Conservation (phyloP, 495 filamentous ascomycete genomes). For the Aspergillus ostianus region DNA sequence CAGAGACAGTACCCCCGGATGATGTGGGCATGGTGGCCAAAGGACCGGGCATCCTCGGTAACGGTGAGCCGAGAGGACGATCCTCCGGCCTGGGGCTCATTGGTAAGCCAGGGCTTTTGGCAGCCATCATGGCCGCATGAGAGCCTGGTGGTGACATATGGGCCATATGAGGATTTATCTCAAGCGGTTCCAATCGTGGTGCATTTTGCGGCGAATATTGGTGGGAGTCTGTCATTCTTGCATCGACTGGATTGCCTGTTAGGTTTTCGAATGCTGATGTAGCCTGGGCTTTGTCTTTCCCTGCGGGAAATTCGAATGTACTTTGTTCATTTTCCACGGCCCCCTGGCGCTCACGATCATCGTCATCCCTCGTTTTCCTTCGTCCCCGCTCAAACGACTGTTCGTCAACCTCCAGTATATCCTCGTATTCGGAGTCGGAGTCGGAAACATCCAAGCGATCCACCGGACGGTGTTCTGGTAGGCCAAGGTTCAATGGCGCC, state of each 20-base stretch:
- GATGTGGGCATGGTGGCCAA: slow-evolving; percentile 66
- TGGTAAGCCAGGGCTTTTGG: slow-evolving; percentile 85
- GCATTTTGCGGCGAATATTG: neutral
- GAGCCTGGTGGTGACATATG: slow-evolving; percentile 22
- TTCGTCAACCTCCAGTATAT: slow-evolving; percentile 66
- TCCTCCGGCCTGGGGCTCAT: slow-evolving; percentile 85
- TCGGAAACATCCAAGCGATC: slow-evolving; percentile 53
- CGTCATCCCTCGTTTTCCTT: slow-evolving; percentile 82
- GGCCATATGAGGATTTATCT: slow-evolving; percentile 31
- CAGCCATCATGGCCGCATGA: slow-evolving; percentile 47
- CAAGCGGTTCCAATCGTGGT: slow-evolving; percentile 20
- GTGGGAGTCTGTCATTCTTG: too few species aligned
- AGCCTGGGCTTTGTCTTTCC: slow-evolving; percentile 42
- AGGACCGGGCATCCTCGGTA: slow-evolving; percentile 54
- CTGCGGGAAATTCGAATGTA: slow-evolving; percentile 59
- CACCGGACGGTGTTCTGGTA: slow-evolving; percentile 36
- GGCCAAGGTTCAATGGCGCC: slow-evolving; percentile 72
- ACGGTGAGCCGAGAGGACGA: slow-evolving; percentile 66
- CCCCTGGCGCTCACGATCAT: slow-evolving; percentile 75
- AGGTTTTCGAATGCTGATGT: neutral
- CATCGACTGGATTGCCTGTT: neutral
- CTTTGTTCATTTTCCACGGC: slow-evolving; percentile 62
- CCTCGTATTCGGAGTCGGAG: slow-evolving; percentile 83
- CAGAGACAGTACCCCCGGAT: slow-evolving; percentile 54
- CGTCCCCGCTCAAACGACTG: slow-evolving; percentile 67